Evolutionary conservation across 371 early-diverging fungal genomes (phyloP), one percentile per base, ranked within the genome.

Genomic region (Mortierella sp.): DNA sequence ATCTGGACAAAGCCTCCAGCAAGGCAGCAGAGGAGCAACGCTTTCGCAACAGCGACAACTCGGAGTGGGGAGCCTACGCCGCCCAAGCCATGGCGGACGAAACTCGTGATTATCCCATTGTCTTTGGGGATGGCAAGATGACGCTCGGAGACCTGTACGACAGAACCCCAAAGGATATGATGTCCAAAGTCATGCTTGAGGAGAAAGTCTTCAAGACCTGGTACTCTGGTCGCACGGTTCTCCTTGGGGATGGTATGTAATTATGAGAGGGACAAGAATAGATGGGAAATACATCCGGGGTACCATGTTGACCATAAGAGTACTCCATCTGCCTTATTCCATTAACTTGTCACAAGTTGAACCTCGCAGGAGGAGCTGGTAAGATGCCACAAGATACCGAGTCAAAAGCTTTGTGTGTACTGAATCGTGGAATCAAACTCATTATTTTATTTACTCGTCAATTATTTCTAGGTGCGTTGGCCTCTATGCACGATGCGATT

Each of bases 401-500:
- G n/a, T n/a, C n/a, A 8, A 4, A 67, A 29, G 4, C 52, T 19
- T 9, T 16, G 39, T 39, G 22, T 34, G 16, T 4, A 11, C 19
- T 34, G 68, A 16, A n/a, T 2, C 19, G 68, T 19, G 10, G 13
- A 68, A 22, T 45, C 34, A 34, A 13, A 50, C 40, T 58, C 6
- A 16, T 64, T 37, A 39, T 26, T n/a, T n/a, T n/a, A 1, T 64
- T 11, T 9, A 13, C n/a, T 71, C n/a, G n/a, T 43, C 14, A 9
- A 31, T 2, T 40, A 29, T 9, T 1, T 19, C 14, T 61, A 68
- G 79, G 79, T 58, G 79, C 79, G 16, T 71, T 74, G 14, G 68
- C 68, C 48, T 74, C 79, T 3, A 74, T 79, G 37, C 79, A 79
- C 24, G 79, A 79, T 64, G 79, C 79, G 0, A 70, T 79, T 4